Evolutionary conservation across 108 stramenopile species (phyloP), one percentile per base, ranked within the genome.

Genomic region (Epipyxis sp.): DNA sequence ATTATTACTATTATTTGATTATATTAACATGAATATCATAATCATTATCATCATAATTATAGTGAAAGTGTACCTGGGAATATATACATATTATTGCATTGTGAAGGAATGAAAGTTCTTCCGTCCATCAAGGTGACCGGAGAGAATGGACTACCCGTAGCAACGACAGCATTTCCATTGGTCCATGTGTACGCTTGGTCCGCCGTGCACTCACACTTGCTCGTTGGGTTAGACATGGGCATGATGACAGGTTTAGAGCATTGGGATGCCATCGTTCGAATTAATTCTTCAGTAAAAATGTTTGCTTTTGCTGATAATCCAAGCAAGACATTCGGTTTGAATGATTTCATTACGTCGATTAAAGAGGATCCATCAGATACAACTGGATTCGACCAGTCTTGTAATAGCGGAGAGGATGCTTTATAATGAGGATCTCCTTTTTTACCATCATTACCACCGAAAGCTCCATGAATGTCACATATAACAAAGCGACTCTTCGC

Each of bases 111-210:
- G 6, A 74, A 32, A 29, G 34, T 32, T 13, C 34, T 39, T 16
- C 71, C 71, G 50, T 74, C 34, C 20, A 79, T 58, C 86, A 92
- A 79, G 54, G 87, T 72, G 13, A 97, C 94, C 34, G 92, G 90
- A 77, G 90, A 91, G 87, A 98, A 98, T 1, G 97, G 97, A 27
- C 90, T 91, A 3, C 97, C 97, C 37, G 89, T 90, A n/a, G 94
- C 96, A 84, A 97, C 94, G 69, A 98, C 89, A 68, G 91, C 92
- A 10, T 81, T 82, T 32, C 96, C 98, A n/a, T 94, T 79, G 0
- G 95, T 94, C 96, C 97, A 97, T 86, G 88, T 86, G 83, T 94
- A 96, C 0, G 98, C 98, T 86, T 99, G 94, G 80, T 90, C 89
- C 43, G 97, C 94, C 1, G 97, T 92, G 78, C 97, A 97, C 81